phyloP scores from a whole-genome alignment of 306 rosid genomes.

The barrel medic (Medicago truncatula) region DNA sequence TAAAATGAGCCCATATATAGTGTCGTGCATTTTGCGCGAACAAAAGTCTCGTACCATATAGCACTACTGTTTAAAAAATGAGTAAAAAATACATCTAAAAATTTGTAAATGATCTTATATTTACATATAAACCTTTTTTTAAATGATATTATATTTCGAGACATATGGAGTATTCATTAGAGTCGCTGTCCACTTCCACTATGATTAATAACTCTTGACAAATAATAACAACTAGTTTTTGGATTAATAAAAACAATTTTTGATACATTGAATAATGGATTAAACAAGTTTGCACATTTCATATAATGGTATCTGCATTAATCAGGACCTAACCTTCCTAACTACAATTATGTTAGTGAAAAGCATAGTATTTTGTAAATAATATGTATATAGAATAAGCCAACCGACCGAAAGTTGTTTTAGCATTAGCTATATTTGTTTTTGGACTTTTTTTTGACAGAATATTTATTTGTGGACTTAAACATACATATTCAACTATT shows the following conservation, averaged over 20 bases:
- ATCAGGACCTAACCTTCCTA: conserved; percentile 51
- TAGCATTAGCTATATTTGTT: conserved; percentile 17
- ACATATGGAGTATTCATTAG: no score
- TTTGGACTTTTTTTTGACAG: no score
- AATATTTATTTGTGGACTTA: conserved; percentile 11
- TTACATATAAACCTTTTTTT: no score
- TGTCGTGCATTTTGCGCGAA: no score
- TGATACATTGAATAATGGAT: conserved; percentile 30
- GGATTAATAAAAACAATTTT: not conserved
- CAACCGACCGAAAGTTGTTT: conserved; percentile 30
- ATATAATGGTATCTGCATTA: conserved; percentile 20
- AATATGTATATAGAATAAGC: conserved; percentile 30
- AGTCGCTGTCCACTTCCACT: not conserved
- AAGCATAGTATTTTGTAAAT: conserved; percentile 35
- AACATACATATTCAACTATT: conserved; percentile 4
- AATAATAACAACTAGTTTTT: not conserved
- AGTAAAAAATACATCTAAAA: no score
- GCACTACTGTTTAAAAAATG: no score
- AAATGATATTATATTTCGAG: no score
- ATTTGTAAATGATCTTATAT: no score
- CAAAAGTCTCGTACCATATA: no score
- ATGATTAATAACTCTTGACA: not conserved
- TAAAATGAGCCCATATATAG: no score
- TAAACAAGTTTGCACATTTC: conserved; percentile 34
- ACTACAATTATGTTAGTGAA: conserved; percentile 38